Evolutionary conservation across 2,329 filamentous ascomycete species (phyloP), one percentile per base, ranked within the genome.

Genomic region (Cladobotryum mycophilum): DNA sequence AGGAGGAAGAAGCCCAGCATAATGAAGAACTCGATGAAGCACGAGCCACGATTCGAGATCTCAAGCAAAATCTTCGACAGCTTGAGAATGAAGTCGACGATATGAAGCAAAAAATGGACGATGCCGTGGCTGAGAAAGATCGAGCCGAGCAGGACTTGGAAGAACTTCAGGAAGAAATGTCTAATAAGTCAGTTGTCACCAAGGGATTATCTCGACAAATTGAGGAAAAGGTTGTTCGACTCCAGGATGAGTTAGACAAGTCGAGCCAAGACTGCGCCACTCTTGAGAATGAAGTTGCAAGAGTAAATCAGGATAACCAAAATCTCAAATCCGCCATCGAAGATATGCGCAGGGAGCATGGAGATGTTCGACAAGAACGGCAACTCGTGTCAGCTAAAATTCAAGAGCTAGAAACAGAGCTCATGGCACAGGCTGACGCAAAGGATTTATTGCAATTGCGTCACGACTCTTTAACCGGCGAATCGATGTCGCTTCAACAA

Each of bases 161-260:
- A 58, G 81, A 85, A 60, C 73, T 90, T 20, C 85, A 88, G 55
- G 85, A 88, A 48, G 87, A 90, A 60, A 81, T 90, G 77, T 79
- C 85, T 18, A 85, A 91, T 67, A 90, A 89, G 59, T 91, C 87
- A 0, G 78, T 89, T 36, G 81, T 82, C 48, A 87, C 85, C 12
- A 89, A 87, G 62, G 86, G 85, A 2, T 74, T 89, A 8, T 87
- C 82, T 47, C 80, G 86, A 33, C 86, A 91, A 66, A 76, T 89
- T 15, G 86, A 91, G 60, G 85, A 88, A 57, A 88, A 83, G 65
- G 71, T 82, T 8, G 70, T 74, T 47, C 81, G 81, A 33, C 70
- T 91, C 9, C 85, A 90, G 58, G 72, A 79, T 42, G 85, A 90
- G 51, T 69, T 89, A 5, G 79, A 81, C 51, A 70, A 70, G 53